phyloP scores from a whole-genome alignment of 768 basidiomycete species.

The Clavaria fumosa region DNA sequence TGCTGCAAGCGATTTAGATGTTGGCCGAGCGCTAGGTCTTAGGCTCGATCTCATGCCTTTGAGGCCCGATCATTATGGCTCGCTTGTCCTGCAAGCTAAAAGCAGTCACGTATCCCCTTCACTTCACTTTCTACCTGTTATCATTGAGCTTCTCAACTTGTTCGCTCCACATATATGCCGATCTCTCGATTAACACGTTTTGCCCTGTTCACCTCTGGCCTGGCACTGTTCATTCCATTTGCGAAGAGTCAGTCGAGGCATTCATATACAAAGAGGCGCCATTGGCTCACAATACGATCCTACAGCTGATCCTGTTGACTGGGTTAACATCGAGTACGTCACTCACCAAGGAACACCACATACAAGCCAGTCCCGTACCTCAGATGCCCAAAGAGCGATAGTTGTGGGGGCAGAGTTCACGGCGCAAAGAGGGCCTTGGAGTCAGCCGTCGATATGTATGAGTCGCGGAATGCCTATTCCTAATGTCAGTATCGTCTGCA shows the following conservation, averaged over 20 bases:
- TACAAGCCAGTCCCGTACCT: constrained; percentile 13
- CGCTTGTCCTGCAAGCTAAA: too few relatives aligned
- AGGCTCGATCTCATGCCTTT: too few relatives aligned
- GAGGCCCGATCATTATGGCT: too few relatives aligned
- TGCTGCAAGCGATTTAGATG: too few relatives aligned
- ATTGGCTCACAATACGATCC: background rate
- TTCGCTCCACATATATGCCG: too few relatives aligned
- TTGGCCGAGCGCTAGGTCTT: too few relatives aligned
- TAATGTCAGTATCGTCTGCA: constrained; percentile 9
- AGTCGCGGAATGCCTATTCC: background rate
- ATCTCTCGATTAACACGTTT: too few relatives aligned
- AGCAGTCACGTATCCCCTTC: too few relatives aligned
- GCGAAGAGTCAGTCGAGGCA: background rate
- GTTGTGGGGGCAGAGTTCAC: constrained; percentile 21
- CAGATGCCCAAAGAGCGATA: constrained; percentile 21
- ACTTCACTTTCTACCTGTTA: too few relatives aligned
- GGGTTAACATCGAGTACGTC: constrained; percentile 33
- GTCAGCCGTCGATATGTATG: constrained; percentile 19
- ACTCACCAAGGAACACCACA: constrained; percentile 14
- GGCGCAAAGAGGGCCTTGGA: constrained; percentile 25
- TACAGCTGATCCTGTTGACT: constrained; percentile 32
- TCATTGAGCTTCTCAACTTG: too few relatives aligned
- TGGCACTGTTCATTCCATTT: too few relatives aligned
- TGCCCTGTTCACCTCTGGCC: too few relatives aligned
- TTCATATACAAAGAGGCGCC: background rate